Evolutionary conservation across 2,329 filamentous ascomycete species (phyloP).

Genomic region (Alternaria ethzedia): DNA sequence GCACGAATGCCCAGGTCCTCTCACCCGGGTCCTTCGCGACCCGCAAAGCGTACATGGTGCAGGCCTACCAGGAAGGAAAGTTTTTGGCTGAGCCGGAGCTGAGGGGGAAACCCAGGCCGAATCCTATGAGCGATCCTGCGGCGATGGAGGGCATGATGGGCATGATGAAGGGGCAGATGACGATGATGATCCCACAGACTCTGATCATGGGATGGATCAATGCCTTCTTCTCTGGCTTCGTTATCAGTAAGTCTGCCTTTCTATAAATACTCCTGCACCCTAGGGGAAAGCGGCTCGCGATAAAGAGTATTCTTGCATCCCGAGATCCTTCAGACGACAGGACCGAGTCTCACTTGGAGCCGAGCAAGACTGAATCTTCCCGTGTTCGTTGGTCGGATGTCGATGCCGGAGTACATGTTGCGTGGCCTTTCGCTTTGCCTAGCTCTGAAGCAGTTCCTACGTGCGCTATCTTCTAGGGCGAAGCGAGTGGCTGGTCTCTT

Average conservation of each 20-base stretch:
- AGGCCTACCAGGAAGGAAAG: slow-evolving; percentile 81
- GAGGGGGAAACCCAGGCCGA: slow-evolving; percentile 85
- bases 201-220: slow-evolving; percentile 99
- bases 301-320: background rate
- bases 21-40: slow-evolving; percentile 77
- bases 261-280: background rate
- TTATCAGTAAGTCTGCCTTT: slow-evolving; percentile 74
- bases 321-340: background rate
- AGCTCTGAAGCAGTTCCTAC: background rate
- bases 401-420: background rate
- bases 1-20: slow-evolving; percentile 80
- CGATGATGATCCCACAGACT: slow-evolving; percentile 99
- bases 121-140: slow-evolving; percentile 92
- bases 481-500: slow-evolving; percentile 6
- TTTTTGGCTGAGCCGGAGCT: slow-evolving; percentile 90
- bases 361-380: background rate
- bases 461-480: background rate
- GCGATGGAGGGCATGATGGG: slow-evolving; percentile 99
- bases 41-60: slow-evolving; percentile 80
- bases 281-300: background rate
- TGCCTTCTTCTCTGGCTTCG: slow-evolving; percentile 97
- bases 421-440: slow-evolving; percentile 1
- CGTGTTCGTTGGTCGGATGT: background rate
- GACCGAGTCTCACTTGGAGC: background rate
- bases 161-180: slow-evolving; percentile 99